Evolutionary conservation across 2,329 filamentous ascomycete species (phyloP), one percentile per base, ranked within the genome.

Genomic region (Cadophora gregata): DNA sequence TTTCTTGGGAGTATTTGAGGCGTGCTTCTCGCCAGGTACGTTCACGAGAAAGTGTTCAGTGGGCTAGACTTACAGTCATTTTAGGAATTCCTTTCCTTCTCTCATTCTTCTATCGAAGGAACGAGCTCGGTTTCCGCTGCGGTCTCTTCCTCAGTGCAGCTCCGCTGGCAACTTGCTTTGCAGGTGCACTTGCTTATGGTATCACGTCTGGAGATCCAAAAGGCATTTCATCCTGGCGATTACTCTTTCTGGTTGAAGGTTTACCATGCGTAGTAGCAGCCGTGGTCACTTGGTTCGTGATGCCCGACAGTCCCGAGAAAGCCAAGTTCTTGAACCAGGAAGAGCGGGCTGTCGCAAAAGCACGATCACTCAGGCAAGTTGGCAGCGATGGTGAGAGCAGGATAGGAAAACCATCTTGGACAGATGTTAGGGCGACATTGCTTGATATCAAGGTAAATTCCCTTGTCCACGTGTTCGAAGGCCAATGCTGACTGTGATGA

Each of bases 121-220:
- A 78, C 21, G 92, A 94, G 73, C 81, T 94, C 10, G 92, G 90
- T 1, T 84, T 91, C 66, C 83, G 91, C 29, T 90, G 87, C 19
- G 91, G 90, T 10, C 79, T 93, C 6, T 91, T 92, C 76, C 84
- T 94, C 64, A 89, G 79, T 72, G 78, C 79, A 19, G 89, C 88
- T 0, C 89, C 90, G 1, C 80, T 92, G 16, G 89, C 89, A 4
- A 91, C 88, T 56, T 88, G 86, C 4, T 92, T 92, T 72, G 88
- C 89, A 0, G 89, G 89, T 65, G 89, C 88, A 2, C 78, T 91
- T 8, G 88, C 88, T 1, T 90, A 90, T 69, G 88, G 86, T 0
- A 91, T 92, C 70, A 91, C 88, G 0, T 88, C 85, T 6, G 86
- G 88, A 8, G 81, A 84, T 71, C 19, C 60, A 47, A 4, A 79